Evolutionary conservation across 2,329 filamentous ascomycete genomes (phyloP).

Genomic region (Venturia effusa): DNA sequence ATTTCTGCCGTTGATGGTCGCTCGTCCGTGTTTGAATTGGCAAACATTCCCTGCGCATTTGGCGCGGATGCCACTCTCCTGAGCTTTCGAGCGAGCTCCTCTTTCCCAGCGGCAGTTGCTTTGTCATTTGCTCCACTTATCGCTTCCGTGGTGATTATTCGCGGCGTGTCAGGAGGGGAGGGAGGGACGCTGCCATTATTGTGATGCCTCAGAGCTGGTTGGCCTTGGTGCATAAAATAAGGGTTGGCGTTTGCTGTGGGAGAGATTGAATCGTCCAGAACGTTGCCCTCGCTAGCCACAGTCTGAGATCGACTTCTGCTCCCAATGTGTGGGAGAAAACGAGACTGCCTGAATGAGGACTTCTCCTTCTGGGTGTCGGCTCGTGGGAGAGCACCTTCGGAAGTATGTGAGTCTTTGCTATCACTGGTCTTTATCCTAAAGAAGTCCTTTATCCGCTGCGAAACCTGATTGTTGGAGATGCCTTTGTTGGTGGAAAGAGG

Average conservation of each 20-base stretch:
- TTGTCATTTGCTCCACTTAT: conserved; percentile 53
- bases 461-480: conserved; percentile 42
- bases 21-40: conserved; percentile 44
- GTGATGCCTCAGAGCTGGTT: conserved; percentile 84
- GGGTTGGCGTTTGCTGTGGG: conserved; percentile 92
- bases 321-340: conserved; percentile 79
- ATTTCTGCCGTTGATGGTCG: conserved; percentile 78
- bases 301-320: conserved; percentile 74
- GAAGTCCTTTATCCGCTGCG: conserved; percentile 58
- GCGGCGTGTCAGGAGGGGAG: conserved; percentile 83
- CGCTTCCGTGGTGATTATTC: conserved; percentile 49
- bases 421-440: conserved; percentile 49
- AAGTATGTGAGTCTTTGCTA: conserved; percentile 16
- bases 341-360: conserved; percentile 66
- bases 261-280: conserved; percentile 77
- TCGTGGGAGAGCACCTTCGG: background rate
- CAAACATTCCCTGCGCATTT: conserved; percentile 88
- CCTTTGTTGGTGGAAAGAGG: conserved; percentile 35
- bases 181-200: conserved; percentile 89
- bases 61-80: conserved; percentile 91
- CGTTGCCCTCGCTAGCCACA: conserved; percentile 84
- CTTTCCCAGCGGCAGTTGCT: conserved; percentile 70
- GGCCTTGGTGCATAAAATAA: conserved; percentile 94
- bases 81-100: conserved; percentile 86
- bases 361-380: conserved; percentile 31